phyloP scores from a whole-genome alignment of 768 basidiomycete species.

The Auriscalpium orientale region DNA sequence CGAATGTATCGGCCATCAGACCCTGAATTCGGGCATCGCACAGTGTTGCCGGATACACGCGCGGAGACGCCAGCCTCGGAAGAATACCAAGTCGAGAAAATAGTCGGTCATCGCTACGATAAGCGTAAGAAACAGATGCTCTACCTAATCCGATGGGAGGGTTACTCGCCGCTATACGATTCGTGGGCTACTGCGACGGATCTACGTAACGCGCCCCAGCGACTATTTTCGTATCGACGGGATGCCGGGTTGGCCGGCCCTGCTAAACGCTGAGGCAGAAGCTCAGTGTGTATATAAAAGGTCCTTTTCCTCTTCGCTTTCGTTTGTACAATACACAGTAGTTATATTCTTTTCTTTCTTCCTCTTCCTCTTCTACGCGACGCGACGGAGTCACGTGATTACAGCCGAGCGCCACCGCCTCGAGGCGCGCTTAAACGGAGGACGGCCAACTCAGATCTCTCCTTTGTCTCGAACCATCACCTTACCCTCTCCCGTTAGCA shows the following conservation, averaged over 20 bases:
- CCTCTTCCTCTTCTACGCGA: too few relatives aligned
- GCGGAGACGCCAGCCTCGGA: not conserved
- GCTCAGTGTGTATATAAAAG: too few relatives aligned
- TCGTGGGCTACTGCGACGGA: constrained; percentile 3
- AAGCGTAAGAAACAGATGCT: not conserved
- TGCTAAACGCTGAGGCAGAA: too few relatives aligned
- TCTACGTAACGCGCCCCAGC: not conserved
- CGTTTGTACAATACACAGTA: too few relatives aligned
- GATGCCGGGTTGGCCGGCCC: not conserved
- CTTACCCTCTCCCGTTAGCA: too few relatives aligned
- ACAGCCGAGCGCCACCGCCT: too few relatives aligned
- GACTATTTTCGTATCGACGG: not conserved
- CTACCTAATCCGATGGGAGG: constrained; percentile 12
- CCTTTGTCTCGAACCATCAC: too few relatives aligned
- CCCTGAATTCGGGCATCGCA: constrained; percentile 5
- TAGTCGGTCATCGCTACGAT: not conserved
- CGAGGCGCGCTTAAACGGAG: too few relatives aligned
- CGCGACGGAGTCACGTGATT: too few relatives aligned
- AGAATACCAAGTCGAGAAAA: constrained; percentile 5
- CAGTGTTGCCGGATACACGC: not conserved
- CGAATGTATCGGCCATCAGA: constrained; percentile 15
- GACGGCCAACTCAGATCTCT: too few relatives aligned
- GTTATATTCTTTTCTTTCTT: too few relatives aligned
- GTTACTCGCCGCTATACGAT: constrained; percentile 10
- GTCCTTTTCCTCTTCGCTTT: too few relatives aligned